phyloP scores from a whole-genome alignment of 352 stramenopile species.

The Phytophthora uliginosa region DNA sequence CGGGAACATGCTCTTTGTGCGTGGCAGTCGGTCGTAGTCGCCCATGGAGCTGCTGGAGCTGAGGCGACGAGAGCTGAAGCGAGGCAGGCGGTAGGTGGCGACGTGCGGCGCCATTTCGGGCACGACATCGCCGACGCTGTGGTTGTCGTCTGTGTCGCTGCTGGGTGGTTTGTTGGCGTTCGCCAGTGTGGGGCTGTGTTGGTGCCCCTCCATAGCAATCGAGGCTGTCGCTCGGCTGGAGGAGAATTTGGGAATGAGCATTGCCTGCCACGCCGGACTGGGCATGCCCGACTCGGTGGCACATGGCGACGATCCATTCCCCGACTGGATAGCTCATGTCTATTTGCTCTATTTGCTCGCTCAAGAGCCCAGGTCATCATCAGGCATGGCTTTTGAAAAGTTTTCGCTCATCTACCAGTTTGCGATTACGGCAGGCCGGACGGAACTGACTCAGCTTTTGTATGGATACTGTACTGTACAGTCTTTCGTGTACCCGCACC shows the following conservation, averaged over 20 bases:
- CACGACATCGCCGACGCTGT: constrained; percentile 26
- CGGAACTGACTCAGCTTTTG: not conserved
- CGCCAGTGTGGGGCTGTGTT: not conserved
- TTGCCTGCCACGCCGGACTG: not conserved
- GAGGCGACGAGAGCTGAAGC: constrained; percentile 39
- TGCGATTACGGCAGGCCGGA: constrained; percentile 6
- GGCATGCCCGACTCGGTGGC: not conserved
- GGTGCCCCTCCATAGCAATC: constrained; percentile 22
- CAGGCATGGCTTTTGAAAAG: not conserved
- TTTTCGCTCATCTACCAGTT: not conserved
- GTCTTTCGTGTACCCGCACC: not conserved
- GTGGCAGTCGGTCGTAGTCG: constrained; percentile 16
- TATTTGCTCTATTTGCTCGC: constrained; percentile 4
- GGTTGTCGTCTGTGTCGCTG: constrained; percentile 24
- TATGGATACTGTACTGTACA: too few species aligned
- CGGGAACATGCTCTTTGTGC: constrained; percentile 43
- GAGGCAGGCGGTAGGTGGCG: constrained; percentile 38
- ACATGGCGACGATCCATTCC: constrained; percentile 1
- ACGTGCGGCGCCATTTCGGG: constrained; percentile 12
- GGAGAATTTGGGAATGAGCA: constrained; percentile 26
- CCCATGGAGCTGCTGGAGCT: constrained; percentile 29
- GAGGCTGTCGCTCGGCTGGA: constrained; percentile 5
- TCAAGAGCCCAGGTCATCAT: not conserved
- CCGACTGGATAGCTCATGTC: constrained; percentile 21
- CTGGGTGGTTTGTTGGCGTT: not conserved